These are phyloP conservation scores for Sphaceloma murrayae DNA, from an alignment of 2,329 filamentous ascomycete genomes.

Conservation along the genomic window DNA sequence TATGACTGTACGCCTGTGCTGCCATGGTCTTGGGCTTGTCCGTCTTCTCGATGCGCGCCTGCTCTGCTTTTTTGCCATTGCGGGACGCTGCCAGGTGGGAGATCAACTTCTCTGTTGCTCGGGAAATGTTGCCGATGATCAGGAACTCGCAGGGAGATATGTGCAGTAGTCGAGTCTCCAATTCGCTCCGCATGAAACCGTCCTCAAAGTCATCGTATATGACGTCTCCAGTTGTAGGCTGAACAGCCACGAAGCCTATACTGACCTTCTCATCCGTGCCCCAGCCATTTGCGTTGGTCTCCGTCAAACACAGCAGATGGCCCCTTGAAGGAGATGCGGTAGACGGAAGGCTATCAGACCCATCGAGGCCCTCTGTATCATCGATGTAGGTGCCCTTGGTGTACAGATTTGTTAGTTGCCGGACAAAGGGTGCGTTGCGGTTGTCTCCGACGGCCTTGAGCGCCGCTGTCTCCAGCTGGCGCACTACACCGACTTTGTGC, in stretches of 20 bases:
- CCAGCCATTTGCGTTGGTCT: slow-evolving; percentile 65
- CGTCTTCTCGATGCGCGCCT: slow-evolving; percentile 72
- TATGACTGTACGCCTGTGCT: slow-evolving; percentile 75
- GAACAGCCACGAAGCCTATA: slow-evolving; percentile 84
- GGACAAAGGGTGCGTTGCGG: slow-evolving; percentile 79
- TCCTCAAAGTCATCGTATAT: slow-evolving; percentile 95
- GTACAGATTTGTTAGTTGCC: slow-evolving; percentile 91
- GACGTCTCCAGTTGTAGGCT: slow-evolving; percentile 90
- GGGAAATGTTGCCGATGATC: slow-evolving; percentile 81
- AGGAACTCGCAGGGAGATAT: slow-evolving; percentile 94
- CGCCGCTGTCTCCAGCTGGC: slow-evolving; percentile 89
- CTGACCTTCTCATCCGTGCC: slow-evolving; percentile 90
- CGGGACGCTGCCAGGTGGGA: slow-evolving; percentile 79
- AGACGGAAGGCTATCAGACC: slow-evolving; percentile 44
- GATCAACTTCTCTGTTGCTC: slow-evolving; percentile 84
- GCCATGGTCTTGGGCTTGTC: slow-evolving; percentile 70
- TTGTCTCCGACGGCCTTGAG: slow-evolving; percentile 94
- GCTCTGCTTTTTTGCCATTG: slow-evolving; percentile 86
- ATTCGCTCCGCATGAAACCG: slow-evolving; percentile 92
- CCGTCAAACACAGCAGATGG: slow-evolving; percentile 89
- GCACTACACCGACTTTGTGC: slow-evolving; percentile 90
- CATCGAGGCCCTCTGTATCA: slow-evolving; percentile 71
- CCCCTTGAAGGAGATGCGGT: slow-evolving; percentile 57
- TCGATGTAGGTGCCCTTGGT: slow-evolving; percentile 98
- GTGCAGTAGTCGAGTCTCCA: slow-evolving; percentile 89